These are phyloP conservation scores for Sporothrix brasiliensis DNA, from an alignment of 2,329 filamentous ascomycete genomes.

Conservation along the genomic window DNA sequence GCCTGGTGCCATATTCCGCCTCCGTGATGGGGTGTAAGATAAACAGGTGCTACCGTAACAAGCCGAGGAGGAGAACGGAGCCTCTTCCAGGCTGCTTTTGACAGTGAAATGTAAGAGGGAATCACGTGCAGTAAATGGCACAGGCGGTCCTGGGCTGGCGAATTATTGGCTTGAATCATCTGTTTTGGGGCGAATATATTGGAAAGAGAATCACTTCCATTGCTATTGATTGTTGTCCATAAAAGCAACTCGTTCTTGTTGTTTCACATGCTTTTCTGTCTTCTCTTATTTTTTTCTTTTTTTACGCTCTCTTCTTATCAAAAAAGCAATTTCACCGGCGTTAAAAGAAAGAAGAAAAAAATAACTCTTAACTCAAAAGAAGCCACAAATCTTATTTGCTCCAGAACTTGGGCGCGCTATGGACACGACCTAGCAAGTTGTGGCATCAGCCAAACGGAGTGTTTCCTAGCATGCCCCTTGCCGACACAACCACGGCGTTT, in stretches of 20 bases:
- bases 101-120: too few relatives aligned
- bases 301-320: neutral
- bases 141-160: neutral
- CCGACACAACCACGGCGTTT: neutral
- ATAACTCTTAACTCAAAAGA: neutral
- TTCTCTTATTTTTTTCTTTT: neutral
- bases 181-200: neutral
- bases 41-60: slow-evolving; percentile 28
- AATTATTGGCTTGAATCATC: neutral
- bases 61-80: slow-evolving; percentile 16
- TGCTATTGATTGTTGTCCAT: too few relatives aligned
- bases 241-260: neutral
- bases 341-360: too few relatives aligned
- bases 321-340: neutral
- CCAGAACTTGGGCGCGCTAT: neutral
- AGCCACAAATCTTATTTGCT: slow-evolving; percentile 17
- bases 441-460: neutral
- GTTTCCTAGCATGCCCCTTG: slow-evolving; percentile 21
- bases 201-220: too few relatives aligned
- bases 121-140: neutral
- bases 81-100: neutral
- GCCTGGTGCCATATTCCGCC: slow-evolving; percentile 15
- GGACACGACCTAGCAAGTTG: neutral
- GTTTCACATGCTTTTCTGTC: neutral
- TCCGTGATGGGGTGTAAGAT: neutral